A percentile compares a stretch with the other conserved stretches of the same genome.
Conservation (phyloP, 805 yeast species). For the Clavispora phyllophila region DNA sequence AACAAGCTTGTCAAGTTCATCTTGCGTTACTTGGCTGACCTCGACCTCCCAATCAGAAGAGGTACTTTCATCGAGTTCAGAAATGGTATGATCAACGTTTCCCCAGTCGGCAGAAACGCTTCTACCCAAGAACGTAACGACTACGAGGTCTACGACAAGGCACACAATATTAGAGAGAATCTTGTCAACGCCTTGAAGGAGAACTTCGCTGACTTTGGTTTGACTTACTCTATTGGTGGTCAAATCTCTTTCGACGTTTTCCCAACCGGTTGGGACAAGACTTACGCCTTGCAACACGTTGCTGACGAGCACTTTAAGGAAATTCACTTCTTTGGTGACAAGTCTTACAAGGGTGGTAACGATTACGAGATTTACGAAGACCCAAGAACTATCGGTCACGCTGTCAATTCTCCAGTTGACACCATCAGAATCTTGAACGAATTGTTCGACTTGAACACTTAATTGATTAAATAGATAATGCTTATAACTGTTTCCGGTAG, state of each 20-base stretch:
- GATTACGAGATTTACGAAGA: slow-evolving; percentile 96
- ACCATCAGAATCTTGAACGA: slow-evolving; percentile 83
- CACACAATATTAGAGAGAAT: slow-evolving; percentile 73
- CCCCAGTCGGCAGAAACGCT: slow-evolving; percentile 98
- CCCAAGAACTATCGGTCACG: slow-evolving; percentile 90
- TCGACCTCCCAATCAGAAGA: slow-evolving; percentile 94
- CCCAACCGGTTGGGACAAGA: slow-evolving; percentile 99
- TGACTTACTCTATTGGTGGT: slow-evolving; percentile 98
- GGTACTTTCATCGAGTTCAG: slow-evolving; percentile 99
- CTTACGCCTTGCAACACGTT: slow-evolving; percentile 93
- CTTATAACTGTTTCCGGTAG: slow-evolving; percentile 34
- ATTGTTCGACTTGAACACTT: slow-evolving; percentile 51
- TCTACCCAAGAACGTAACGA: slow-evolving; percentile 90
- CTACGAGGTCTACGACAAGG: slow-evolving; percentile 78
- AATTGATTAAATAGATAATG: not conserved
- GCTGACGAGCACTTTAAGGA: slow-evolving; percentile 75
- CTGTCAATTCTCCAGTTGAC: slow-evolving; percentile 85
- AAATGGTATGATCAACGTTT: slow-evolving; percentile 98
- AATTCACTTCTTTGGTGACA: slow-evolving; percentile 98
- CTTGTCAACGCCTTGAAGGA: slow-evolving; percentile 81
- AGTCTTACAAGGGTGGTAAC: slow-evolving; percentile 95
- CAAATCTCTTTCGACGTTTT: slow-evolving; percentile 98
- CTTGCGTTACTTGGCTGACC: slow-evolving; percentile 73
- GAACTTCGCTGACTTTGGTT: slow-evolving; percentile 75
- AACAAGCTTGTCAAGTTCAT: slow-evolving; percentile 82